Evolutionary conservation across 331 rosid species (phyloP).

Genomic region (Erythrophleum ivorense): DNA sequence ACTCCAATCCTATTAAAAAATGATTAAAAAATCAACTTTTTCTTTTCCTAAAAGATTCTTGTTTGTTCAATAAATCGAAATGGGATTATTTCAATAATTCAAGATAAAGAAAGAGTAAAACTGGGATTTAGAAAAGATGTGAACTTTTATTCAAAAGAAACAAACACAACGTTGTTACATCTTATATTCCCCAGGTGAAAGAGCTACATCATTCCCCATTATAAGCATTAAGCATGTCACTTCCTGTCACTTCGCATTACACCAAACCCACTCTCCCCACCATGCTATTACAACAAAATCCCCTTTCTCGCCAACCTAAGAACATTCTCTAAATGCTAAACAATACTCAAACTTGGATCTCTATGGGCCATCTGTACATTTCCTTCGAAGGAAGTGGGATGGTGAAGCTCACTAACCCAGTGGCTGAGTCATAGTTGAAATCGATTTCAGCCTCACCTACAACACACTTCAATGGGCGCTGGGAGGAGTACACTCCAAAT

Average conservation of each 20-base stretch:
- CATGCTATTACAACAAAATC: not conserved
- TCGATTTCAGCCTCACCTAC: slow-evolving; percentile 54
- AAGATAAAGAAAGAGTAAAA: not conserved
- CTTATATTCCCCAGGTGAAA: not conserved
- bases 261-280: not conserved
- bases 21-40: no score
- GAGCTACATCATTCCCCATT: not conserved
- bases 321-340: slow-evolving; percentile 18
- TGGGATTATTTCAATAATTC: not conserved
- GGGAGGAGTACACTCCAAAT: slow-evolving; percentile 81
- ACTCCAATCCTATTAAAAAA: no score
- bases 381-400: slow-evolving; percentile 66
- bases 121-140: not conserved
- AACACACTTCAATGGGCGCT: slow-evolving; percentile 60
- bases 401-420: slow-evolving; percentile 64
- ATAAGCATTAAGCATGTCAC: not conserved
- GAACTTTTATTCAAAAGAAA: slow-evolving; percentile 33
- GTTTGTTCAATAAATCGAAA: no score
- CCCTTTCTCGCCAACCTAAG: not conserved
- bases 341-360: slow-evolving; percentile 63
- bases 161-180: not conserved
- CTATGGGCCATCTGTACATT: slow-evolving; percentile 75
- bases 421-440: slow-evolving; percentile 56
- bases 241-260: not conserved
- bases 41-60: no score